Evolutionary conservation across 1,139 yeast genomes (phyloP).

Genomic region (Hansenula sp.): DNA sequence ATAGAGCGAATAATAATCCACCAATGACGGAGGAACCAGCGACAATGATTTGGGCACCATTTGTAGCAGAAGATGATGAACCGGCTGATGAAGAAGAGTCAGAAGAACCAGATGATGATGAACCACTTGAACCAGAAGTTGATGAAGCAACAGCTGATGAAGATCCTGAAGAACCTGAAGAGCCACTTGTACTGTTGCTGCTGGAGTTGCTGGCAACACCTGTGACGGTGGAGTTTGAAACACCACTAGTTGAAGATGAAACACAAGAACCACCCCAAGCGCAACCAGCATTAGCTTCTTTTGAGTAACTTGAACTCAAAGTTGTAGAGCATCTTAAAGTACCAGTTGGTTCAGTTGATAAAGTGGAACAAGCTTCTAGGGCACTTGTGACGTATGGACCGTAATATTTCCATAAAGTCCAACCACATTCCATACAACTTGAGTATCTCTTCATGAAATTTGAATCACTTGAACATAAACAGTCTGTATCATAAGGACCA

Average conservation of each 20-base stretch:
- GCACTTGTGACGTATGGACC: conserved; percentile 22
- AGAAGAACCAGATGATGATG: conserved; percentile 5
- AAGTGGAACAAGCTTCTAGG: conserved; percentile 21
- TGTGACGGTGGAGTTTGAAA: not conserved
- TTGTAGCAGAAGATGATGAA: conserved; percentile 3
- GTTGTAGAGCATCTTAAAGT: conserved; percentile 23
- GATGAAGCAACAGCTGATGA: not conserved
- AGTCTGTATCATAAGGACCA: conserved; percentile 22
- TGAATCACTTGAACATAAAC: conserved; percentile 22
- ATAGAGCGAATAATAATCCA: conserved; percentile 12
- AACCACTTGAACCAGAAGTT: not conserved
- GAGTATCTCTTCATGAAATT: conserved; percentile 18
- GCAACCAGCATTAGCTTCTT: conserved; percentile 23
- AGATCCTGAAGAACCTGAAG: not conserved
- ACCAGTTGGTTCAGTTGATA: conserved; percentile 27
- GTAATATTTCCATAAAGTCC: conserved; percentile 28
- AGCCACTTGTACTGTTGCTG: conserved; percentile 1
- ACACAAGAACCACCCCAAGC: conserved; percentile 21
- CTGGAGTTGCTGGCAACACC: not conserved
- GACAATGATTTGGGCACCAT: conserved; percentile 11
- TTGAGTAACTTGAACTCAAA: conserved; percentile 22
- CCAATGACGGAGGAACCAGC: conserved; percentile 15
- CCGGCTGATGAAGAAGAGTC: conserved; percentile 1
- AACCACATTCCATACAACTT: conserved; percentile 28
- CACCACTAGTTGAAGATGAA: not conserved